Evolutionary conservation across 2,329 filamentous ascomycete genomes (phyloP).

Genomic region (Bipolaris sorokiniana): DNA sequence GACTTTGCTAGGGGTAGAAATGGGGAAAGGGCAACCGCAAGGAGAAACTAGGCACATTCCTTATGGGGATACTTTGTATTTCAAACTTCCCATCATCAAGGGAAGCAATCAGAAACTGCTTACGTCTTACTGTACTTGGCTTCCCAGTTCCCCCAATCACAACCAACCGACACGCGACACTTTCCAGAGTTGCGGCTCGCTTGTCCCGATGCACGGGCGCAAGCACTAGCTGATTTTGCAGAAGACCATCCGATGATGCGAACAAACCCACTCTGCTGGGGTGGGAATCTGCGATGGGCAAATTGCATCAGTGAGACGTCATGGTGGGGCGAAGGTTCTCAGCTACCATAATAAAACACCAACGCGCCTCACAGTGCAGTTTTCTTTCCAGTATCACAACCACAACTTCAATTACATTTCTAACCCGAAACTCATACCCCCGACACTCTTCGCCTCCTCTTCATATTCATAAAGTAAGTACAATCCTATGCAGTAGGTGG

Average conservation of each 20-base stretch:
- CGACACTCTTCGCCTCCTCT: background rate
- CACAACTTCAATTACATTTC: conserved; percentile 8
- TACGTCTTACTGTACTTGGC: background rate
- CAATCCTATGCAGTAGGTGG: background rate
- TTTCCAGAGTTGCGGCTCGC: conserved; percentile 10
- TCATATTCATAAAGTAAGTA: conserved; percentile 19
- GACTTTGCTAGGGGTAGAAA: background rate
- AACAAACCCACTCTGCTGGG: conserved; percentile 10
- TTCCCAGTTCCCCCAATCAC: background rate
- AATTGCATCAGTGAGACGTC: conserved; percentile 25
- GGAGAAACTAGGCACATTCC: background rate
- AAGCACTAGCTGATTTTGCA: conserved; percentile 14
- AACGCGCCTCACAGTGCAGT: conserved; percentile 3
- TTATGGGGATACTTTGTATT: background rate
- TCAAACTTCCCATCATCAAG: background rate
- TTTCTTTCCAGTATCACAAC: conserved; percentile 9
- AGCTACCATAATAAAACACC: conserved; percentile 21
- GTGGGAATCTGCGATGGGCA: conserved; percentile 16
- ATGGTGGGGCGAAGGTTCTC: conserved; percentile 19
- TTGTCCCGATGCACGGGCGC: conserved; percentile 9
- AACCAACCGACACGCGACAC: conserved; percentile 11
- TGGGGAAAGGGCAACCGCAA: background rate
- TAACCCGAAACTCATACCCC: background rate
- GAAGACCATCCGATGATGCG: conserved; percentile 12
- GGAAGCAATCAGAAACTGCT: background rate